Percentiles rank a stretch among this genome's conserved stretches.
These are phyloP conservation scores for Coemansia sp. DNA, from an alignment of 192 early-diverging fungal genomes.

Conservation along the genomic window DNA sequence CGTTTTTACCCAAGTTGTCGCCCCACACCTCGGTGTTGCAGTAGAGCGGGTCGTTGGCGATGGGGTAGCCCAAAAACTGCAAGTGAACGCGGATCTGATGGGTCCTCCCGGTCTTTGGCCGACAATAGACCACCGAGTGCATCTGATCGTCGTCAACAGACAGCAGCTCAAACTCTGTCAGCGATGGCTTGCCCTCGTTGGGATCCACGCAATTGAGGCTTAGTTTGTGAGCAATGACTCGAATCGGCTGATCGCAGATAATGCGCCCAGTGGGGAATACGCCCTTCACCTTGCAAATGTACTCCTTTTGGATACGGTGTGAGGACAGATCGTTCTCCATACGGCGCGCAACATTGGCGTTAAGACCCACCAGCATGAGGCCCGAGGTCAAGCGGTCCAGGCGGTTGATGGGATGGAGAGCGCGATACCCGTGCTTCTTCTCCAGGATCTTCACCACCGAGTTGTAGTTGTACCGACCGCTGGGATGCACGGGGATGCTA, in stretches of 20 bases:
- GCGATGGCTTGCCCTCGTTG: constrained; percentile 74
- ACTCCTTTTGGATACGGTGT: constrained; percentile 79
- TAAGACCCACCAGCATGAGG: constrained; percentile 74
- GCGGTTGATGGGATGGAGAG: constrained; percentile 74
- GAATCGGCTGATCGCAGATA: constrained; percentile 80
- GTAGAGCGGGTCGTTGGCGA: constrained; percentile 95
- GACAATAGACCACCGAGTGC: constrained; percentile 74
- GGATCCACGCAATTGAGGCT: constrained; percentile 82
- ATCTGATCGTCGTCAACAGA: constrained; percentile 56
- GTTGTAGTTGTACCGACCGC: constrained; percentile 88
- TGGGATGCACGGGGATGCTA: constrained; percentile 79
- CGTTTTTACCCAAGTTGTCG: constrained; percentile 54
- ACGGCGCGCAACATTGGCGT: constrained; percentile 56
- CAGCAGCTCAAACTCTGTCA: constrained; percentile 72
- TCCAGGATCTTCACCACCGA: constrained; percentile 68
- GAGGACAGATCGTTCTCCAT: constrained; percentile 65
- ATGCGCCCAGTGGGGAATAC: constrained; percentile 68
- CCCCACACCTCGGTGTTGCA: constrained; percentile 74
- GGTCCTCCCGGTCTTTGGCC: constrained; percentile 88
- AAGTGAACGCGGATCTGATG: constrained; percentile 98
- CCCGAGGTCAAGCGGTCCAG: constrained; percentile 95
- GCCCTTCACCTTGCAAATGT: constrained; percentile 84
- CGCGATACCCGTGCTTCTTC: constrained; percentile 58
- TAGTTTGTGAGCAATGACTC: constrained; percentile 80
- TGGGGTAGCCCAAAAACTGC: constrained; percentile 88